Evolutionary conservation across 495 filamentous ascomycete species (phyloP).

Genomic region (Barbatosphaeria neglecta): DNA sequence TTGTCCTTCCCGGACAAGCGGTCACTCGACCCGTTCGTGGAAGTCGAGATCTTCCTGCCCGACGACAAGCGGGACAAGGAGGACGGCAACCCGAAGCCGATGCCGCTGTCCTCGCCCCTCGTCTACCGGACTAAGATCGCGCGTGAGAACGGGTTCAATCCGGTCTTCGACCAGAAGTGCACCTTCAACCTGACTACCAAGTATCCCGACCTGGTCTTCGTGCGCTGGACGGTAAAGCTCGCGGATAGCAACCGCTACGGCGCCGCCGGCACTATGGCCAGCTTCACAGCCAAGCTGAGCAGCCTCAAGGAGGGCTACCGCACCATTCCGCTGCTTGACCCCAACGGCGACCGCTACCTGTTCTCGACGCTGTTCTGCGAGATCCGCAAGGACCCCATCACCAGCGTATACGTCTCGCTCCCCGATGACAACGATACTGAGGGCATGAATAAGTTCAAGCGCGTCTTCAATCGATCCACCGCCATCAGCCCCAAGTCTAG

Average conservation of each 20-base stretch:
- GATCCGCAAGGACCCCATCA: slow-evolving; percentile 55
- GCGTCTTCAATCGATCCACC: slow-evolving; percentile 34
- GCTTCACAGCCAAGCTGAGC: slow-evolving; percentile 83
- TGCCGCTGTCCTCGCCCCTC: slow-evolving; percentile 46
- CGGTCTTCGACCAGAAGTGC: slow-evolving; percentile 61
- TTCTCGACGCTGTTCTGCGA: slow-evolving; percentile 91
- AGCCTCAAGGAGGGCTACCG: slow-evolving; percentile 91
- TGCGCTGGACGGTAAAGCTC: slow-evolving; percentile 84
- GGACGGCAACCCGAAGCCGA: slow-evolving; percentile 25
- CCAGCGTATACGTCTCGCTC: slow-evolving; percentile 37
- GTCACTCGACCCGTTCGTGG: slow-evolving; percentile 81
- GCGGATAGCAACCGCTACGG: slow-evolving; percentile 57
- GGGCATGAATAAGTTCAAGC: slow-evolving; percentile 33
- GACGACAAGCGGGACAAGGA: slow-evolving; percentile 65
- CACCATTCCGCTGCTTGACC: slow-evolving; percentile 84
- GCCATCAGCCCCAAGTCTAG: slow-evolving; percentile 30
- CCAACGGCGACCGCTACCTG: slow-evolving; percentile 78
- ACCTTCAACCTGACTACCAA: slow-evolving; percentile 73
- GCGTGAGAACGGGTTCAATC: slow-evolving; percentile 83
- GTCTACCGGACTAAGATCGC: slow-evolving; percentile 67
- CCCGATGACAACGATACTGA: slow-evolving; percentile 21
- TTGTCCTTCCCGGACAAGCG: slow-evolving; percentile 55
- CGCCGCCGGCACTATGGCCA: slow-evolving; percentile 59
- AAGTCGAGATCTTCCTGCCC: slow-evolving; percentile 86
- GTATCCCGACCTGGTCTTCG: slow-evolving; percentile 85